Evolutionary conservation across 2,329 filamentous ascomycete species (phyloP).

Genomic region (Ceratocystis huliohia): DNA sequence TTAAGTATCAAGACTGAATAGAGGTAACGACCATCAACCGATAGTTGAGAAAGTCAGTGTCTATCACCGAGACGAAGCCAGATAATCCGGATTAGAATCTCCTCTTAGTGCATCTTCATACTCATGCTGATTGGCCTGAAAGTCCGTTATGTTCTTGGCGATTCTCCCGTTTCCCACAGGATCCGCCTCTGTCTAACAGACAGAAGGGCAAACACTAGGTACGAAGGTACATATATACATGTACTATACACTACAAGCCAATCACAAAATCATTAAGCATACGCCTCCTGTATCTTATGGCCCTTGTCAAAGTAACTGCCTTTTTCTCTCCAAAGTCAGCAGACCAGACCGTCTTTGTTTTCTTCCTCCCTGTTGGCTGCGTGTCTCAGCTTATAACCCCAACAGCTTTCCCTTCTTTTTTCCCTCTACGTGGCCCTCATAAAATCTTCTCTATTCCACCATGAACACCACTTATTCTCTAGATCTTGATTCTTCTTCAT

Average conservation of each 20-base stretch:
- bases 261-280: not conserved
- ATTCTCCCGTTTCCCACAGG: not conserved
- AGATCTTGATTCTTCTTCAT: slow-evolving; percentile 10
- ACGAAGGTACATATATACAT: not conserved
- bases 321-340: slow-evolving; percentile 4
- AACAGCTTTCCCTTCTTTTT: slow-evolving; percentile 2
- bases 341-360: not conserved
- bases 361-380: not conserved
- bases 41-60: not conserved
- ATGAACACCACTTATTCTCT: slow-evolving; percentile 19
- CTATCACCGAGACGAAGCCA: not conserved
- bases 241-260: not conserved
- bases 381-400: slow-evolving; percentile 13
- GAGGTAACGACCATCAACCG: not conserved
- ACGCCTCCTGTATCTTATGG: not conserved
- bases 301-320: not conserved
- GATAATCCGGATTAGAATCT: not conserved
- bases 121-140: not conserved
- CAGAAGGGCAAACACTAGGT: not conserved
- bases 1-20: not conserved
- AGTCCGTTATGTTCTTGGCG: not conserved
- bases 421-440: not conserved
- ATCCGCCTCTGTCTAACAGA: not conserved
- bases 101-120: not conserved
- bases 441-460: slow-evolving; percentile 6